phyloP scores from a whole-genome alignment of 1,284 basidiomycete species.

The Moniliella sp. region DNA sequence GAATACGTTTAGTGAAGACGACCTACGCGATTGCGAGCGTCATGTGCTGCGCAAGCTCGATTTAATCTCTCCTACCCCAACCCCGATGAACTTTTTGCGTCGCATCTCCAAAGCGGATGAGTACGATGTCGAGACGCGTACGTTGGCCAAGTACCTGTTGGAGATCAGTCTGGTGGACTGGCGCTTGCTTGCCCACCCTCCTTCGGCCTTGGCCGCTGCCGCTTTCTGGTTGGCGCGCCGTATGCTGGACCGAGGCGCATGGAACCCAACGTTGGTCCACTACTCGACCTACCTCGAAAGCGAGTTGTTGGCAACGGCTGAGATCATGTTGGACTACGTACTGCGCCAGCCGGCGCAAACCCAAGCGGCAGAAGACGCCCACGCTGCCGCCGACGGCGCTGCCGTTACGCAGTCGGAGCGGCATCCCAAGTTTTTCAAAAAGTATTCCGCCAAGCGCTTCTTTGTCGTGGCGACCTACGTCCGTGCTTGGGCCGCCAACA shows the following conservation, averaged over 20 bases:
- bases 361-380: no score
- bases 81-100: constrained; percentile 75
- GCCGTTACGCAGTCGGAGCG: no score
- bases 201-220: constrained; percentile 68
- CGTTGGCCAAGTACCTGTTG: constrained; percentile 56
- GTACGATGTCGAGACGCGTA: constrained; percentile 60
- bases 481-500: no score
- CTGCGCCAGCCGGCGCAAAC: constrained; percentile 21
- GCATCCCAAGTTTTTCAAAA: no score
- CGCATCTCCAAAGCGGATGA: constrained; percentile 38
- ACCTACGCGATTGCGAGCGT: constrained; percentile 47
- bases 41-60: constrained; percentile 77
- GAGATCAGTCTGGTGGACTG: constrained; percentile 78
- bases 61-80: constrained; percentile 77
- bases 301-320: constrained; percentile 62
- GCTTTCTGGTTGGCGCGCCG: constrained; percentile 74
- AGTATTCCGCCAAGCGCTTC: no score
- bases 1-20: constrained; percentile 25
- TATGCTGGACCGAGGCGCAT: constrained; percentile 58
- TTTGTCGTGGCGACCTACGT: no score
- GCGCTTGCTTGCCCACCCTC: constrained; percentile 55
- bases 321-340: constrained; percentile 70
- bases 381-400: no score
- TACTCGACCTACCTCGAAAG: constrained; percentile 75
- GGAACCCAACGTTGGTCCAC: constrained; percentile 63